phyloP scores from a whole-genome alignment of 2,329 filamentous ascomycete species.

The Apiospora saccharicola region DNA sequence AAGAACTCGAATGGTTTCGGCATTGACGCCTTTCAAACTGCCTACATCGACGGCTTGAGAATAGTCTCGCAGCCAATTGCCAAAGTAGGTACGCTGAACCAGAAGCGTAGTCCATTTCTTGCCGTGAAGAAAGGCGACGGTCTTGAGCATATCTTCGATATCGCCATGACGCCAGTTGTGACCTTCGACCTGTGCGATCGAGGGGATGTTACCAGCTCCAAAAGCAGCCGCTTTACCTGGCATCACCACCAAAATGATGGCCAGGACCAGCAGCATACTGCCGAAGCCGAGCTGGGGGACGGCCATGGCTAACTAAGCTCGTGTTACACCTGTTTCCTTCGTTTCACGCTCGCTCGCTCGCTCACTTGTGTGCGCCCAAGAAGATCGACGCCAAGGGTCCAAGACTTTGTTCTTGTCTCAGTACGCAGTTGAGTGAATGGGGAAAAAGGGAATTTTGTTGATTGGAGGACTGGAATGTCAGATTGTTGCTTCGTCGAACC shows the following conservation, averaged over 20 bases:
- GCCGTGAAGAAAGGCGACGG: conserved; percentile 76
- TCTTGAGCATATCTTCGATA: conserved; percentile 84
- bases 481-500: background rate
- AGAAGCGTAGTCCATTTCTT: conserved; percentile 87
- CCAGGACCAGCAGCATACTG: conserved; percentile 60
- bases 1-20: conserved; percentile 78
- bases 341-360: background rate
- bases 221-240: conserved; percentile 67
- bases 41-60: conserved; percentile 85
- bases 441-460: background rate
- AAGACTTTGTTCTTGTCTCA: background rate
- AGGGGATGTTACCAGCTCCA: conserved; percentile 76
- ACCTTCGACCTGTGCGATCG: conserved; percentile 68
- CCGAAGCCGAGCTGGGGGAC: conserved; percentile 55
- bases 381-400: background rate
- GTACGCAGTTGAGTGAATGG: background rate
- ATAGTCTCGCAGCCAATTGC: conserved; percentile 88
- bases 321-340: background rate
- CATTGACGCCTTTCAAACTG: conserved; percentile 79
- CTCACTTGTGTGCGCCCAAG: background rate
- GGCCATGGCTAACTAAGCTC: conserved; percentile 49
- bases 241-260: conserved; percentile 63
- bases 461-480: conserved; percentile 7
- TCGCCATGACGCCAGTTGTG: conserved; percentile 78
- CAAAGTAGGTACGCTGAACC: conserved; percentile 79